Evolutionary conservation across 176 grass and related monocot genomes (phyloP), one percentile per base, ranked within the genome.

Genomic region (Eleusine indica): DNA sequence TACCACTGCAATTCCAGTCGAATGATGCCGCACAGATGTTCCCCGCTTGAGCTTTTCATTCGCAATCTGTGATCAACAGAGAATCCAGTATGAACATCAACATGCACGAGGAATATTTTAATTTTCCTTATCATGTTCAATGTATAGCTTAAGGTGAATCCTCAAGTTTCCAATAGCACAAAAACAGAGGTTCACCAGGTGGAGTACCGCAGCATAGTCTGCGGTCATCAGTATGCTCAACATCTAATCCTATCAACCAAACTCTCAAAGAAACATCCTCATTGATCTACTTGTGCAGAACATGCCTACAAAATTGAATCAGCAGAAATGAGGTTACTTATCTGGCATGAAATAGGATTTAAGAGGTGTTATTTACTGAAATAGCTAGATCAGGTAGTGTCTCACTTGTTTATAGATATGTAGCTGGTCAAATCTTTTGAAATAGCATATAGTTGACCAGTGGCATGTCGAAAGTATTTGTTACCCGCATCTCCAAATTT

Each of bases 391-490:
- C 0, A 2, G 29, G 68, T 67, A 43, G 39, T 44, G 68, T 67
- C 88, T 94, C 84, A 97, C 95, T 91, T 87, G 66, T 97, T 97
- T 85, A 91, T 83, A 11, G 95, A 91, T 74, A 97, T 92, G 67
- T 94, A 97, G 3, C 88, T 85, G 47, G 95, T 90, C 84, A 97
- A 70, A 85, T 97, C 92, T 79, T 97, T 97, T 10, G 95, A 97
- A 86, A 97, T 92, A 49, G 90, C 95, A 57, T 97, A 93, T 9
- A 97, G 70, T 85, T 94, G 95, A 58, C 95, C 90, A 0, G 95
- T 97, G 66, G 95, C 95, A 86, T 97, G 95, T 69, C 90, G 87
- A 80, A 97, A 97, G 66, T 97, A 97, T 49, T 92, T 94, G 78
- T 94, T 94, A 66, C 89, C 89, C 38, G 51, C 73, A 70, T 90